A percentile compares a stretch with the other conserved stretches of the same genome.
phyloP scores from a whole-genome alignment of 352 stramenopile species.

The Globisporangium apiculatum region DNA sequence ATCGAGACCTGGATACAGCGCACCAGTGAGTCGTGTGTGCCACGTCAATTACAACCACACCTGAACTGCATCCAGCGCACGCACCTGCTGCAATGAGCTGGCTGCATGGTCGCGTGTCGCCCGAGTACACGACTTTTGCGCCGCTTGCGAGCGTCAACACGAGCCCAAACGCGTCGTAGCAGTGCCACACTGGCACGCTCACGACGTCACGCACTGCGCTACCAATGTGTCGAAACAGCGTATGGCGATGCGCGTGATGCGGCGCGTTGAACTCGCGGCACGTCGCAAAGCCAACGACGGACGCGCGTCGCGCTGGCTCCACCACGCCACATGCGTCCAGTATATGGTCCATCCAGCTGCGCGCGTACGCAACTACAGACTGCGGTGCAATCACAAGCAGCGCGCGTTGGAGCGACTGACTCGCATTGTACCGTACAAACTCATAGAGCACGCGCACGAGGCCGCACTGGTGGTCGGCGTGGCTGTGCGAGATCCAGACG shows the following conservation, averaged over 20 bases:
- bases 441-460: slow-evolving; percentile 88
- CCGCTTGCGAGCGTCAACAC: slow-evolving; percentile 43
- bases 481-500: slow-evolving; percentile 96
- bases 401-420: neutral
- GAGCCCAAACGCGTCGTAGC: slow-evolving; percentile 70
- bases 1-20: slow-evolving; percentile 20
- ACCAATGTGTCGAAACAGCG: slow-evolving; percentile 26
- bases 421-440: slow-evolving; percentile 25
- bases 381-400: slow-evolving; percentile 48
- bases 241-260: slow-evolving; percentile 13
- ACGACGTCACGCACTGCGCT: slow-evolving; percentile 25
- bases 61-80: neutral
- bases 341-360: slow-evolving; percentile 34
- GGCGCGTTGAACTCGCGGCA: slow-evolving; percentile 53
- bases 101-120: slow-evolving; percentile 90
- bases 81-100: slow-evolving; percentile 39
- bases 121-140: slow-evolving; percentile 86
- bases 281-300: slow-evolving; percentile 23
- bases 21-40: neutral
- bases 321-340: neutral
- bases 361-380: slow-evolving; percentile 50
- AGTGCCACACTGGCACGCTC: slow-evolving; percentile 77
- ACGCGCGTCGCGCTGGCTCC: neutral
- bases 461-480: slow-evolving; percentile 96
- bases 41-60: no score